These are phyloP conservation scores for Psophocarpus tetragonolobus DNA, from an alignment of 306 rosid species.

Conservation along the genomic window DNA sequence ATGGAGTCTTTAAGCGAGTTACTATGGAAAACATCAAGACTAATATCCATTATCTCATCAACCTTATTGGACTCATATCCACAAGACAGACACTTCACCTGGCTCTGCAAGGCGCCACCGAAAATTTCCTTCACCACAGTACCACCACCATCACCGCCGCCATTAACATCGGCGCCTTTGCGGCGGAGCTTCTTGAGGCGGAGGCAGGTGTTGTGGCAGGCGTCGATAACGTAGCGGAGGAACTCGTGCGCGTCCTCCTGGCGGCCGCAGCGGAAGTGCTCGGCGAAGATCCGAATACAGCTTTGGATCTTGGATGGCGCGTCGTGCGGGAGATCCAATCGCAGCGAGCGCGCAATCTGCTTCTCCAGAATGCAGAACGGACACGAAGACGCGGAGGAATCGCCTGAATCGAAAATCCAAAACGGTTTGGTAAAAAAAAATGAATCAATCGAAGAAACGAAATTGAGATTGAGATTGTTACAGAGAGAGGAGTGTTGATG, in stretches of 20 bases:
- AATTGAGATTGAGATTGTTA: neutral
- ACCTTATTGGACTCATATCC: constrained; percentile 96
- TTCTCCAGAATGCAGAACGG: constrained; percentile 90
- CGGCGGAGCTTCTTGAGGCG: constrained; percentile 81
- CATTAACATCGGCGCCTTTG: constrained; percentile 16
- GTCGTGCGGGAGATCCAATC: constrained; percentile 66
- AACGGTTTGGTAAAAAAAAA: too few relatives aligned
- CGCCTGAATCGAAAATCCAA: constrained; percentile 50
- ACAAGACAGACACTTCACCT: constrained; percentile 92
- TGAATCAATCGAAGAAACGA: neutral
- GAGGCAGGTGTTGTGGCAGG: constrained; percentile 92
- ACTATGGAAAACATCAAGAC: constrained; percentile 95
- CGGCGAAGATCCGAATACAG: constrained; percentile 75
- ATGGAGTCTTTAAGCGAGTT: constrained; percentile 84
- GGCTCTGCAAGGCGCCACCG: constrained; percentile 98
- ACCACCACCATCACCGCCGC: neutral
- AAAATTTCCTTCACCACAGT: constrained; percentile 88
- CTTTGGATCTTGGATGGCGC: constrained; percentile 75
- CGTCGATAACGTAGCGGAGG: constrained; percentile 87
- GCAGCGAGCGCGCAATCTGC: constrained; percentile 74
- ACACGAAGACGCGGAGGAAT: constrained; percentile 60
- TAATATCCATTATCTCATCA: constrained; percentile 98
- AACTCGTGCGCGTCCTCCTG: constrained; percentile 99
- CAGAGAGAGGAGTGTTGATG: constrained; percentile 80
- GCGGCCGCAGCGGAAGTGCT: constrained; percentile 77